Conservation (phyloP, 2,329 filamentous ascomycete genomes). For the Xylariaceae sp. region DNA sequence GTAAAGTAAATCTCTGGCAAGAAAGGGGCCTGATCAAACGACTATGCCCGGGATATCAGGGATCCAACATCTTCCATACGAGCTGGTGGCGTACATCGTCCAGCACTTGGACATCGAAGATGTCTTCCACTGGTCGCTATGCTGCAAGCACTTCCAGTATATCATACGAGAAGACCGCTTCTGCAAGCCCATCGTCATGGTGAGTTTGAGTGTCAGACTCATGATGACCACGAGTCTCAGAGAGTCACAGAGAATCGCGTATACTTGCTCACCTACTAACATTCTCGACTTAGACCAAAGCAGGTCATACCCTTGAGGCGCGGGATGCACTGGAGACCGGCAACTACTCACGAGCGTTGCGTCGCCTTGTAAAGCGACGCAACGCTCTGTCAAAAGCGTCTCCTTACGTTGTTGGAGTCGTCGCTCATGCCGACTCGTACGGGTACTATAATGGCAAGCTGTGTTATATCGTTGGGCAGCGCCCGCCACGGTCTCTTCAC, state of each 20-base stretch:
- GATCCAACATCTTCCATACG: conserved; percentile 48
- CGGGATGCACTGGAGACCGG: conserved; percentile 29
- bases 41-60: conserved; percentile 16
- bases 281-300: conserved; percentile 30
- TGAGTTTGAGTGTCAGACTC: conserved; percentile 32
- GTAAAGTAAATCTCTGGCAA: conserved; percentile 2
- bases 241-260: too few species aligned
- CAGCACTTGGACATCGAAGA: conserved; percentile 52
- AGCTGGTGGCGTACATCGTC: conserved; percentile 57
- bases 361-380: conserved; percentile 56
- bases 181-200: conserved; percentile 54
- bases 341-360: conserved; percentile 48
- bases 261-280: conserved; percentile 26
- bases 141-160: conserved; percentile 46
- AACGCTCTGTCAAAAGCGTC: conserved; percentile 54
- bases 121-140: conserved; percentile 50
- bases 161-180: conserved; percentile 51
- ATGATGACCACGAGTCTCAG: background rate
- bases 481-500: conserved; percentile 40
- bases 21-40: conserved; percentile 13
- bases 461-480: conserved; percentile 53
- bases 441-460: conserved; percentile 59
- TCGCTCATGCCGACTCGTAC: conserved; percentile 58
- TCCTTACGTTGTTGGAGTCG: conserved; percentile 56
- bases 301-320: conserved; percentile 31